Percentiles rank a stretch among this genome's conserved stretches.
phyloP scores from a whole-genome alignment of 2,329 filamentous ascomycete species.

The Penicillium sp. region DNA sequence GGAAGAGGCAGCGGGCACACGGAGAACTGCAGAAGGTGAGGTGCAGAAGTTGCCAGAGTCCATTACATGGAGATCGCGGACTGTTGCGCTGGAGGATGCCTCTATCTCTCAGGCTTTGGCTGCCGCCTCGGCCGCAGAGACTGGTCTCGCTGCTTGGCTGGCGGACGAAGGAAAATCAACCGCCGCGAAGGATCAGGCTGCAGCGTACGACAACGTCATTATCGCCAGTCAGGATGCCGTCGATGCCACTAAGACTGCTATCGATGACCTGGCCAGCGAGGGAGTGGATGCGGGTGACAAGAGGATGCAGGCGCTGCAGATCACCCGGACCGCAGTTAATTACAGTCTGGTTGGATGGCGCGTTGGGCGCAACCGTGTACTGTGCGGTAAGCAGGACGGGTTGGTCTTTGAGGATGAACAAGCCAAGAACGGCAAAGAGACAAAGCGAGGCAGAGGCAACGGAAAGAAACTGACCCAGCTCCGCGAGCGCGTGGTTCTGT shows the following conservation, averaged over 20 bases:
- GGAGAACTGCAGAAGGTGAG: conserved; percentile 43
- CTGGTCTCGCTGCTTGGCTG: conserved; percentile 48
- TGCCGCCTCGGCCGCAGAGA: conserved; percentile 57
- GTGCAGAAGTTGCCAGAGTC: conserved; percentile 60
- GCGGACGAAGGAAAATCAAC: conserved; percentile 39
- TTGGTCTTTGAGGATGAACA: conserved; percentile 50
- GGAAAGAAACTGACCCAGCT: conserved; percentile 73
- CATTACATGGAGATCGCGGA: conserved; percentile 79
- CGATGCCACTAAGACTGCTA: conserved; percentile 86
- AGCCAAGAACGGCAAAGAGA: conserved; percentile 52
- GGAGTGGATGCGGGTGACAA: conserved; percentile 77
- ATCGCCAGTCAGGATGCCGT: conserved; percentile 88
- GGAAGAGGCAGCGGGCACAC: conserved; percentile 51
- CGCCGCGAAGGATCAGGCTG: conserved; percentile 61
- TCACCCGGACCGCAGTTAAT: conserved; percentile 88
- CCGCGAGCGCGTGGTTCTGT: conserved; percentile 81
- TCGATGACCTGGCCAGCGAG: conserved; percentile 82
- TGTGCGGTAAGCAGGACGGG: conserved; percentile 80
- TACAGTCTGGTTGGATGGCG: conserved; percentile 93
- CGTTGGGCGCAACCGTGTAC: conserved; percentile 83
- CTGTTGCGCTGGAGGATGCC: conserved; percentile 86
- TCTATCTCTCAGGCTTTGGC: conserved; percentile 81
- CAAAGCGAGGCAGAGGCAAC: conserved; percentile 60
- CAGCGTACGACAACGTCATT: conserved; percentile 85
- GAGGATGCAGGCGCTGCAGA: conserved; percentile 86